phyloP scores from a whole-genome alignment of 1,139 yeast species.

The Hansenula sp. region DNA sequence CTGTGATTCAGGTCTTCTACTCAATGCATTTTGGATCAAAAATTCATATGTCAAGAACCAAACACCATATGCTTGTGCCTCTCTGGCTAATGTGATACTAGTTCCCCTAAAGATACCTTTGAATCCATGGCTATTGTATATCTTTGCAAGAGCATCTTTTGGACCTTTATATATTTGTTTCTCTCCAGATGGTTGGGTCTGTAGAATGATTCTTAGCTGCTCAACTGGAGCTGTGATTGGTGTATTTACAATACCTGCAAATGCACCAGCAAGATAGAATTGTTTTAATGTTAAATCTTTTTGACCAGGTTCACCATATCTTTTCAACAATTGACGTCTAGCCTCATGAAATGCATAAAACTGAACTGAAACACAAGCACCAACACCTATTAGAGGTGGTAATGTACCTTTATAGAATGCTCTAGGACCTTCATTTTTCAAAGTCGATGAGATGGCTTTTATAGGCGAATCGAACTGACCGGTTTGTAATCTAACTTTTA shows the following conservation, averaged over 20 bases:
- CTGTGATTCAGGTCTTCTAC: conserved; percentile 22
- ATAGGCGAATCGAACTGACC: conserved; percentile 41
- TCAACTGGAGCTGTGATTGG: conserved; percentile 74
- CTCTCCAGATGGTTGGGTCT: conserved; percentile 43
- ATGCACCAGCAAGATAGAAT: conserved; percentile 68
- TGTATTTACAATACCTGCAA: conserved; percentile 74
- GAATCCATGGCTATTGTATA: conserved; percentile 42
- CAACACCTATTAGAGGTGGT: conserved; percentile 56
- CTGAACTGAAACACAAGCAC: conserved; percentile 68
- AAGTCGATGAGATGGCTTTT: conserved; percentile 48
- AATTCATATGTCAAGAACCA: conserved; percentile 76
- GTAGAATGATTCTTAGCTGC: conserved; percentile 67
- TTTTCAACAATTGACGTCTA: conserved; percentile 48
- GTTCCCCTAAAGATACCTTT: conserved; percentile 58
- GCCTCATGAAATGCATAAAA: conserved; percentile 79
- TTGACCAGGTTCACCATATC: conserved; percentile 17
- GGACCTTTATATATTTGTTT: conserved; percentile 37
- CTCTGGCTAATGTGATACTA: conserved; percentile 57
- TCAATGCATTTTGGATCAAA: conserved; percentile 42
- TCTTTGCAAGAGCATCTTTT: conserved; percentile 42
- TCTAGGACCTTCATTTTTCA: conserved; percentile 55
- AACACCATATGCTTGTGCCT: conserved; percentile 76
- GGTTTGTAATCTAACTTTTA: conserved; percentile 80
- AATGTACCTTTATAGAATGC: conserved; percentile 58
- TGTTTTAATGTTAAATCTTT: conserved; percentile 48